These are phyloP conservation scores for Artomyces pyxidatus DNA, from an alignment of 768 basidiomycete species.

Conservation along the genomic window DNA sequence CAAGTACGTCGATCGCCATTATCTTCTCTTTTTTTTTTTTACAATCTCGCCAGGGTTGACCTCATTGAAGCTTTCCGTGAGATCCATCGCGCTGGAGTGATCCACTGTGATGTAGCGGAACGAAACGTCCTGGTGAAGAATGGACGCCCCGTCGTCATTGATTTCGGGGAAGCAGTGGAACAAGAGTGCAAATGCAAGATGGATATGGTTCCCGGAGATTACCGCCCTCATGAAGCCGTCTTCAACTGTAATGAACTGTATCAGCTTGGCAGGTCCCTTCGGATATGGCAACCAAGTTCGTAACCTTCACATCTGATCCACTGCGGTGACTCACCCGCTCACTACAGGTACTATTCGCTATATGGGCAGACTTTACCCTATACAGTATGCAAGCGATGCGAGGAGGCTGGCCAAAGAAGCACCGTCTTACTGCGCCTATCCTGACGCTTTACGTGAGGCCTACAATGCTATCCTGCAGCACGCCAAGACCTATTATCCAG, in stretches of 20 bases:
- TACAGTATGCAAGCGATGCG: not conserved
- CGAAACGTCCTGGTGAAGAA: no score
- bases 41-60: not conserved
- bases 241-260: not conserved
- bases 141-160: not conserved
- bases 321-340: no score
- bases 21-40: not conserved
- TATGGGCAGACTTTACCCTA: no score
- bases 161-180: not conserved
- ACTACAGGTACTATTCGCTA: no score
- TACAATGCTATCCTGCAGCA: not conserved
- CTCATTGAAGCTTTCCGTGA: not conserved
- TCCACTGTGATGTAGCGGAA: not conserved
- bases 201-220: not conserved
- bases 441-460: not conserved
- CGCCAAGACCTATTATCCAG: not conserved
- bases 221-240: not conserved
- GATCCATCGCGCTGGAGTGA: not conserved
- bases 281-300: no score
- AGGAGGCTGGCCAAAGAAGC: not conserved
- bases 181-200: not conserved
- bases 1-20: not conserved
- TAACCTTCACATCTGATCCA: no score
- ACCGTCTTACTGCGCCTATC: not conserved
- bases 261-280: not conserved